phyloP scores from a whole-genome alignment of 1,284 basidiomycete species.

The Butyriboletus appendiculatus region DNA sequence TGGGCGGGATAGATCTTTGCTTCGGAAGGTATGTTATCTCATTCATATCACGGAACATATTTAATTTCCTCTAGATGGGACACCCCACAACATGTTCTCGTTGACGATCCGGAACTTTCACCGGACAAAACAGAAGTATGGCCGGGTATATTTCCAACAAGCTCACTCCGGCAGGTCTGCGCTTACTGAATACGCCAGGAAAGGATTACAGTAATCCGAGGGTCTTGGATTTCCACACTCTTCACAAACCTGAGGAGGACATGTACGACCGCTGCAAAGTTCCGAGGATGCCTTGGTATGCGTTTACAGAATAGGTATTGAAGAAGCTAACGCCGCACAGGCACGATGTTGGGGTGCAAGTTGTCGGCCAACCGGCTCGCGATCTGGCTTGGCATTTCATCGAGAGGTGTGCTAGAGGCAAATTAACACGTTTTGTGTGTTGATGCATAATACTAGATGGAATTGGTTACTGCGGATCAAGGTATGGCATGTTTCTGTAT shows the following conservation, averaged over 20 bases:
- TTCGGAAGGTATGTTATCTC: slow-evolving; percentile 68
- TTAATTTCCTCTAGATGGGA: slow-evolving; percentile 72
- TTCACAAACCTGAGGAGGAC: slow-evolving; percentile 92
- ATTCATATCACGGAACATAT: neutral
- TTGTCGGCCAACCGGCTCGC: slow-evolving; percentile 95
- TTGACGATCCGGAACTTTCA: slow-evolving; percentile 76
- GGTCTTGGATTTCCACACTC: slow-evolving; percentile 83
- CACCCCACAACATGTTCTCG: slow-evolving; percentile 89
- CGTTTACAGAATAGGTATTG: neutral
- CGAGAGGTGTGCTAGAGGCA: slow-evolving; percentile 60
- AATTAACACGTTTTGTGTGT: slow-evolving; percentile 18
- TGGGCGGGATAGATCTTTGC: slow-evolving; percentile 95
- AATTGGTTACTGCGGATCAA: slow-evolving; percentile 91
- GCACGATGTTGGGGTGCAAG: slow-evolving; percentile 96
- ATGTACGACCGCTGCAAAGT: slow-evolving; percentile 90
- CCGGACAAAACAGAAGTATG: slow-evolving; percentile 75
- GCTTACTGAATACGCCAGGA: slow-evolving; percentile 43
- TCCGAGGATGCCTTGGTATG: slow-evolving; percentile 95
- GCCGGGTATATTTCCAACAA: slow-evolving; percentile 55
- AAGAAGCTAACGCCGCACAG: slow-evolving; percentile 39
- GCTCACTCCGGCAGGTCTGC: neutral
- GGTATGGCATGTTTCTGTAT: slow-evolving; percentile 42
- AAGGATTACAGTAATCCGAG: slow-evolving; percentile 95
- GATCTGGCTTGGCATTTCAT: slow-evolving; percentile 96
- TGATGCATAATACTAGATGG: slow-evolving; percentile 57